phyloP scores from a whole-genome alignment of 2,329 filamentous ascomycete species.

The Alternaria viburni region DNA sequence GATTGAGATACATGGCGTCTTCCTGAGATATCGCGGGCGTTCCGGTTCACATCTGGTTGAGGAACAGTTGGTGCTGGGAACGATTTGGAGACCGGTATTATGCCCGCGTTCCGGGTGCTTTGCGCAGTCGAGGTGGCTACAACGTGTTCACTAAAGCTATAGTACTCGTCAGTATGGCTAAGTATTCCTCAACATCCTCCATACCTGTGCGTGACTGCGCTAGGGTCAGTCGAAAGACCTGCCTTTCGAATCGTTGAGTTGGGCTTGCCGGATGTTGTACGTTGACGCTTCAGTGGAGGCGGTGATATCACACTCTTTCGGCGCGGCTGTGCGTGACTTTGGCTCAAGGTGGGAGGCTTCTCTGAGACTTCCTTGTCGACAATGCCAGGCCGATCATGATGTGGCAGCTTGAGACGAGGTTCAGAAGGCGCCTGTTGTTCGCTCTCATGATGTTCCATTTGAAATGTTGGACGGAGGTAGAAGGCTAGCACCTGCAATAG shows the following conservation, averaged over 20 bases:
- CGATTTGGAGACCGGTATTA: neutral
- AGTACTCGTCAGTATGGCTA: neutral
- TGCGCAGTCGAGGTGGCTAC: neutral
- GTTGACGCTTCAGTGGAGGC: conserved; percentile 31
- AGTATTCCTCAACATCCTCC: neutral
- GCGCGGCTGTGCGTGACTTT: neutral
- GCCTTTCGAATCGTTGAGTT: neutral
- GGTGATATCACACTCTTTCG: conserved; percentile 26
- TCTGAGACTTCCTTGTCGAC: neutral
- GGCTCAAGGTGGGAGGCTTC: neutral
- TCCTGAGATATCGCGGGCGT: neutral
- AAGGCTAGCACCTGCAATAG: neutral
- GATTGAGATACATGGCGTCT: conserved; percentile 2
- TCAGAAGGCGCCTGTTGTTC: neutral
- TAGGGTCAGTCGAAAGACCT: neutral
- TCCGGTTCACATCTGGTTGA: neutral
- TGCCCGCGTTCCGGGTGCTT: neutral
- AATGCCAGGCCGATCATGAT: neutral
- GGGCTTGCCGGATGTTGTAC: conserved; percentile 1
- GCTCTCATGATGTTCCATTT: neutral
- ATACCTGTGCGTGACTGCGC: conserved; percentile 12
- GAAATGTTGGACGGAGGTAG: neutral
- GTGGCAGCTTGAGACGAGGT: neutral
- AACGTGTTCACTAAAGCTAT: neutral
- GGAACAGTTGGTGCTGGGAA: neutral